These are phyloP conservation scores for Eimeria brunetti DNA, from an alignment of 169 alveolate species.

Conservation along the genomic window DNA sequence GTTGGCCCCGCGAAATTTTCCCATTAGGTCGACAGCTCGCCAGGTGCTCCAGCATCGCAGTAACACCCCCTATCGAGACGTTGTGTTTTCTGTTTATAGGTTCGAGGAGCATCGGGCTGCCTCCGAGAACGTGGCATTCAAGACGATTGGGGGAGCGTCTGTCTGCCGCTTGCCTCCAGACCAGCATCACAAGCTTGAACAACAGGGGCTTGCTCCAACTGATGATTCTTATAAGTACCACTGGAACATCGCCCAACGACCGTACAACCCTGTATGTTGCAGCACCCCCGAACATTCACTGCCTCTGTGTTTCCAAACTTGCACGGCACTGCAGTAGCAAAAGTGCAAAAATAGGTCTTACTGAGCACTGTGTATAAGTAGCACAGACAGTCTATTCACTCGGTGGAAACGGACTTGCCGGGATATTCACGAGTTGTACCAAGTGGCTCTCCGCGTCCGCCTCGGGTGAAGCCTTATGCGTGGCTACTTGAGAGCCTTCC, in stretches of 20 bases:
- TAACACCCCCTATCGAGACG: background rate
- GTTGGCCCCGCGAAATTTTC: background rate
- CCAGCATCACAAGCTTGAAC: slow-evolving; percentile 82
- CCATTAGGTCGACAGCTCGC: background rate
- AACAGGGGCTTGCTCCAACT: slow-evolving; percentile 76
- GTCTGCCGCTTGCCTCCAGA: slow-evolving; percentile 81
- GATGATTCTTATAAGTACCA: slow-evolving; percentile 83
- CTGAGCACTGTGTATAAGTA: background rate
- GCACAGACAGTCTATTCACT: background rate
- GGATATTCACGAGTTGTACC: background rate
- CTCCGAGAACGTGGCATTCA: slow-evolving; percentile 66
- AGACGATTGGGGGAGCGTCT: slow-evolving; percentile 43
- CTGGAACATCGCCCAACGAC: slow-evolving; percentile 79
- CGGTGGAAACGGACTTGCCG: background rate
- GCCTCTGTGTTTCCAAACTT: background rate
- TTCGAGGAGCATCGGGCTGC: slow-evolving; percentile 77
- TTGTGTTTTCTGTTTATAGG: slow-evolving; percentile 1
- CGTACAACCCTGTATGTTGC: slow-evolving; percentile 33
- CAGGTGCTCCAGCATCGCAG: background rate
- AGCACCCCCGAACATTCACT: background rate
- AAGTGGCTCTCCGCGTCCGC: background rate
- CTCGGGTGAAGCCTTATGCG: background rate
- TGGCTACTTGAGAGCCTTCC: background rate
- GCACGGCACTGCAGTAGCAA: background rate
- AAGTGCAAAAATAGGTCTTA: background rate